Percentiles rank a stretch among this genome's conserved stretches.
Evolutionary conservation across 495 filamentous ascomycete genomes (phyloP).

Genomic region (Tetracladium marchalianum): DNA sequence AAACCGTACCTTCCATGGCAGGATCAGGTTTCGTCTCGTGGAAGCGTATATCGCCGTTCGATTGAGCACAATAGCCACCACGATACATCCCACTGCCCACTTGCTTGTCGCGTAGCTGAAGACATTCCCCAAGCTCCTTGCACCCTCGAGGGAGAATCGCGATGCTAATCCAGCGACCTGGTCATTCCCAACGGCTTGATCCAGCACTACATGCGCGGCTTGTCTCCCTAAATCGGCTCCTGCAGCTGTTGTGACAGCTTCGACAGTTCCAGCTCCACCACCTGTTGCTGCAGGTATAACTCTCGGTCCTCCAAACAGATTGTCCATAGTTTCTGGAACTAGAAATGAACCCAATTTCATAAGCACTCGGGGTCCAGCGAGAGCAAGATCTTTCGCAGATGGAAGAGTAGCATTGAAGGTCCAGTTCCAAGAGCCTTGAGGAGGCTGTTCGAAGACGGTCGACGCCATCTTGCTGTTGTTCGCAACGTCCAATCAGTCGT

Average conservation of each 20-base stretch:
- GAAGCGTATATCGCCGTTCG: slow-evolving; percentile 90
- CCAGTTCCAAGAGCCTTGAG: slow-evolving; percentile 18
- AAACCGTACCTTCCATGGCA: slow-evolving; percentile 64
- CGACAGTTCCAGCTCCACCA: slow-evolving; percentile 16
- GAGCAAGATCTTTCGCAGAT: slow-evolving; percentile 39
- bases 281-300: slow-evolving; percentile 48
- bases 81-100: slow-evolving; percentile 83
- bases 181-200: slow-evolving; percentile 20
- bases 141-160: slow-evolving; percentile 39
- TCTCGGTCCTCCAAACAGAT: slow-evolving; percentile 44
- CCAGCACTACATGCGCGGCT: slow-evolving; percentile 27
- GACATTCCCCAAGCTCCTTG: slow-evolving; percentile 63
- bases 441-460: slow-evolving; percentile 5
- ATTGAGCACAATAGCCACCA: slow-evolving; percentile 80
- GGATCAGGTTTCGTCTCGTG: slow-evolving; percentile 60
- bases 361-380: slow-evolving; percentile 52
- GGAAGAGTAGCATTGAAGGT: slow-evolving; percentile 22
- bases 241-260: slow-evolving; percentile 24
- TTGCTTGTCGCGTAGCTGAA: slow-evolving; percentile 88
- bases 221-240: slow-evolving; percentile 16
- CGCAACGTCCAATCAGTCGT: too few relatives aligned
- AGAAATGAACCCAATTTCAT: slow-evolving; percentile 49
- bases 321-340: slow-evolving; percentile 53
- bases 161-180: slow-evolving; percentile 24
- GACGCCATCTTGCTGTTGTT: slow-evolving; percentile 6